These are phyloP conservation scores for Echites panduratus DNA, from an alignment of 257 asterid genomes.

Conservation along the genomic window DNA sequence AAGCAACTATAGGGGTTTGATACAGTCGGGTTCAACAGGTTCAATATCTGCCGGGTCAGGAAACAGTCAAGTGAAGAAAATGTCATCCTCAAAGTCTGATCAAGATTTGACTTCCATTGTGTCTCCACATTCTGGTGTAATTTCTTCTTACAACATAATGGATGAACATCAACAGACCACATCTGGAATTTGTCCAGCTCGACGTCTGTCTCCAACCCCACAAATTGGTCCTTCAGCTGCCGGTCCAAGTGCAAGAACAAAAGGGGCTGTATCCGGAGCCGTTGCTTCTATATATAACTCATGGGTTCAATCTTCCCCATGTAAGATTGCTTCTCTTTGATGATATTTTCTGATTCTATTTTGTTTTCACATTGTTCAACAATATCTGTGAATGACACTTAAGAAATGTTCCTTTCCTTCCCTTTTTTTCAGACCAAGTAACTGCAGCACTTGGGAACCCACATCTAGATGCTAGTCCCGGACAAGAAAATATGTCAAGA, in stretches of 20 bases:
- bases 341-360: background rate
- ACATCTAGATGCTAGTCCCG: conserved; percentile 34
- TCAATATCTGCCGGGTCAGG: conserved; percentile 42
- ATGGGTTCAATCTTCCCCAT: conserved; percentile 52
- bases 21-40: conserved; percentile 60
- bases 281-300: conserved; percentile 45
- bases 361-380: background rate
- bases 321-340: conserved; percentile 44
- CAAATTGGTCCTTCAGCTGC: conserved; percentile 37
- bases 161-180: conserved; percentile 50
- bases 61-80: conserved; percentile 46
- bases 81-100: conserved; percentile 73
- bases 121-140: conserved; percentile 57
- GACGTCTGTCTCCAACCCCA: conserved; percentile 38
- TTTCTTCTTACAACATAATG: conserved; percentile 44
- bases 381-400: background rate
- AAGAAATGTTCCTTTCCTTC: conserved; percentile 3
- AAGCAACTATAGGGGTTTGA: conserved; percentile 43
- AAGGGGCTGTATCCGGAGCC: conserved; percentile 40
- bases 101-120: conserved; percentile 74
- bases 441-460: conserved; percentile 40
- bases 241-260: conserved; percentile 32
- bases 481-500: conserved; percentile 40
- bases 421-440: conserved; percentile 43
- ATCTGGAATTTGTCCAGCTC: conserved; percentile 41